Percentiles rank a stretch among this genome's conserved stretches.
Evolutionary conservation across 2,329 filamentous ascomycete species (phyloP).

Genomic region (Fusarium oxysporum): DNA sequence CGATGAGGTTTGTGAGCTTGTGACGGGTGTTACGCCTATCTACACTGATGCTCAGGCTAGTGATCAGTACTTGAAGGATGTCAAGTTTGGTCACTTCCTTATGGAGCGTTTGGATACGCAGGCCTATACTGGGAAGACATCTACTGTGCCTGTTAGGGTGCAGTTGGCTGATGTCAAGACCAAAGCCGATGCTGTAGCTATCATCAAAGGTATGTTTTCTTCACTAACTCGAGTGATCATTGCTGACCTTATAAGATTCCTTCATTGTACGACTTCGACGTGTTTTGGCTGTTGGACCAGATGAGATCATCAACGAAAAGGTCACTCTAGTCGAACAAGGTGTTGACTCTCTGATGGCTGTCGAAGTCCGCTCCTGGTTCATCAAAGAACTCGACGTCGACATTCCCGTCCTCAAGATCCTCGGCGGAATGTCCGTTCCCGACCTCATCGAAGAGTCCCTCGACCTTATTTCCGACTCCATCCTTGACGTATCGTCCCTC

Average conservation of each 20-base stretch:
- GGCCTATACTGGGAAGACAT: neutral
- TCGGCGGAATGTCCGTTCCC: slow-evolving; percentile 20
- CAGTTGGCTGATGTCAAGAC: neutral
- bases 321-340: neutral
- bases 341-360: neutral
- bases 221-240: rapidly evolving
- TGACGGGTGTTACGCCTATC: neutral
- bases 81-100: neutral
- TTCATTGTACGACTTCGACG: neutral
- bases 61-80: neutral
- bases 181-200: rapidly evolving
- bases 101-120: neutral
- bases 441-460: neutral
- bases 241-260: rapidly evolving
- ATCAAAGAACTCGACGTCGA: slow-evolving; percentile 57
- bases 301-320: neutral
- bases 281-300: neutral
- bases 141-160: rapidly evolving
- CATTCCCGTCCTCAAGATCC: slow-evolving; percentile 58
- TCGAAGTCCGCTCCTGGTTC: slow-evolving; percentile 60
- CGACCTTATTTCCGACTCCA: neutral
- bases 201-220: neutral
- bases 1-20: neutral
- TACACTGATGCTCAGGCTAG: neutral
- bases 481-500: neutral